These are phyloP conservation scores for Populus alba DNA, from an alignment of 345 rosid genomes.

Conservation along the genomic window DNA sequence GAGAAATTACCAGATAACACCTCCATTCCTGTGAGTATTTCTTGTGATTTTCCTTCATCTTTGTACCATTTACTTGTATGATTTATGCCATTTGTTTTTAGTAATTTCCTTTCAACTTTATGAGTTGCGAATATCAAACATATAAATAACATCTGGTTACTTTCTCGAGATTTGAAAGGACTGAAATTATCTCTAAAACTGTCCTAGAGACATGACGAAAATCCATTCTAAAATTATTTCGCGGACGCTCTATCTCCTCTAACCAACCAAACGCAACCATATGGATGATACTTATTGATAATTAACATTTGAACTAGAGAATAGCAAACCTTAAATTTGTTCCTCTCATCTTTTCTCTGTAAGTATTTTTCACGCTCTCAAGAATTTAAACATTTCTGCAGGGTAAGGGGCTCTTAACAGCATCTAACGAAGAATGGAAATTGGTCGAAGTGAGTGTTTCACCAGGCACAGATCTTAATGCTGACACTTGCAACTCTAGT, in stretches of 20 bases:
- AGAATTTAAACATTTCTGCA: constrained; percentile 22
- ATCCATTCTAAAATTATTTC: too few species aligned
- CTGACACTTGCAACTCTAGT: constrained; percentile 7
- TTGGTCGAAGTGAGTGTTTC: constrained; percentile 19
- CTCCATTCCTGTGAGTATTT: constrained; percentile 37
- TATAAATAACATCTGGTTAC: background rate
- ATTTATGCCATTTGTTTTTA: background rate
- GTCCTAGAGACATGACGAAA: too few species aligned
- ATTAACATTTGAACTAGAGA: background rate
- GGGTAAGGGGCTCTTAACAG: constrained; percentile 35
- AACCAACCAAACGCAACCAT: too few species aligned
- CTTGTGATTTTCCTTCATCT: background rate
- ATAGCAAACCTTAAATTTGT: background rate
- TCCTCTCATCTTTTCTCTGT: background rate
- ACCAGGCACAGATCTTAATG: constrained; percentile 19
- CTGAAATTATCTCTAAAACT: too few species aligned
- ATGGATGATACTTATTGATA: too few species aligned
- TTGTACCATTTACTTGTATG: background rate
- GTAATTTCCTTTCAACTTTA: background rate
- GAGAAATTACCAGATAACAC: constrained; percentile 23
- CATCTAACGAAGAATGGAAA: constrained; percentile 34
- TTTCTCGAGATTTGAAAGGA: too few species aligned
- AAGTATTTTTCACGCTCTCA: background rate
- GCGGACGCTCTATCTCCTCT: too few species aligned
- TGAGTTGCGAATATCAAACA: background rate